Base-by-base conservation (phyloP, 352 stramenopile species). In the Nothophytophthora sp. region DNA sequence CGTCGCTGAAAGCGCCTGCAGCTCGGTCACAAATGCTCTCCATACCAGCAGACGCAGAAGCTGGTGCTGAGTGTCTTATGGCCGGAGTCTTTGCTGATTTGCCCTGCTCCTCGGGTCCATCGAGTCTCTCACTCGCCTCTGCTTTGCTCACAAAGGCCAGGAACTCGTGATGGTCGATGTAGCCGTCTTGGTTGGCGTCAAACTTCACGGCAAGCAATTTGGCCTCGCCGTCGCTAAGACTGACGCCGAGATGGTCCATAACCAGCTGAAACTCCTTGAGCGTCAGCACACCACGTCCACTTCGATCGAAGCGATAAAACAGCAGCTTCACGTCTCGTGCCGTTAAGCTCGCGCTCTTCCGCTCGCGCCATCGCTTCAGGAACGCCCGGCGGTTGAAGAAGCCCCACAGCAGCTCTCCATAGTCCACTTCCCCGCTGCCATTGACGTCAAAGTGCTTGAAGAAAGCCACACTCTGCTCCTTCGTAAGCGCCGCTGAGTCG, bases 141-240 rank as follows among this genome's bases (percentile, higher is more conserved):
- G 45, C 37, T 18, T 60, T 38, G 34, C 66, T 68, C 3, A 82
- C 54, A 48, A 76, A 89, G n/a, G 59, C 50, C 36, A 77, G 57
- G 43, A 92, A 87, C 23, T 74, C 65, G 46, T 74, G 55, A 37
- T 89, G 88, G 61, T 88, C 71, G 28, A 90, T 74, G 51, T 60
- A 81, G 4, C 67, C 77, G 40, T 86, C 75, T 36, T 64, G 63
- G 30, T 73, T 76, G 13, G 50, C 48, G 39, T 78, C 73, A 46
- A 90, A 89, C 18, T 71, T 76, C 24, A 88, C 36, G 10, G 43
- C 36, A 11, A 90, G 41, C 36, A 90, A 29, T 49, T 68, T 66
- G 18, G 72, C 66, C 24, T 92, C 76, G 8, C 46, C 29, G 9
- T 81, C 69, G 6, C 50, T 71, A 20, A 88, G 44, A 1, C 40